Percentiles rank a stretch among this genome's conserved stretches.
phyloP scores from a whole-genome alignment of 345 rosid genomes.

The Camelina laxa region DNA sequence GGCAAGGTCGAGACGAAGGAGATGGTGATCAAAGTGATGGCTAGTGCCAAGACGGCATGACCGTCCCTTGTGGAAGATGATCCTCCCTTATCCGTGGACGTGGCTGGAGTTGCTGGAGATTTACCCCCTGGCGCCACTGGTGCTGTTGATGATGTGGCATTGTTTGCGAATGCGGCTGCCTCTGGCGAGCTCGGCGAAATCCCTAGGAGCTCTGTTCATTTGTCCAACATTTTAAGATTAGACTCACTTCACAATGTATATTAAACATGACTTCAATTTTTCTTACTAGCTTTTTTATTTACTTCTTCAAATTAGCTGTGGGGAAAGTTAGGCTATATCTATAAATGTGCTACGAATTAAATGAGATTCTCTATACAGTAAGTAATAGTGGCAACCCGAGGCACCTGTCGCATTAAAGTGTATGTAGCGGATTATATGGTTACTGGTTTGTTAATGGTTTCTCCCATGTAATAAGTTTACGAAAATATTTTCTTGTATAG shows the following conservation, averaged over 20 bases:
- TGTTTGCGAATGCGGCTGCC: constrained; percentile 61
- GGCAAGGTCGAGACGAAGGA: constrained; percentile 37
- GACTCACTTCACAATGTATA: constrained; percentile 8
- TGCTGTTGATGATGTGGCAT: constrained; percentile 44
- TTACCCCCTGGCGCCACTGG: constrained; percentile 32
- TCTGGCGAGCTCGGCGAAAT: constrained; percentile 81
- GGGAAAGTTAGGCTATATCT: constrained; percentile 10
- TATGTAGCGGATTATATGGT: constrained; percentile 2
- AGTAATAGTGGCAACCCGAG: constrained; percentile 1
- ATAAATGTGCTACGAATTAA: constrained; percentile 21
- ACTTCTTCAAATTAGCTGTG: neutral
- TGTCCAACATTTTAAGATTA: constrained; percentile 13
- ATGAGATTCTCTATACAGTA: constrained; percentile 11
- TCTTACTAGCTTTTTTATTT: neutral
- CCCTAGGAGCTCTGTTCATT: constrained; percentile 74
- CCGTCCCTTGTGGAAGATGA: constrained; percentile 37
- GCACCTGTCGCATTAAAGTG: constrained; percentile 29
- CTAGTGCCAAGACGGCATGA: constrained; percentile 21
- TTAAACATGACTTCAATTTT: neutral
- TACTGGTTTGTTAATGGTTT: constrained; percentile 24
- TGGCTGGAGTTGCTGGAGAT: constrained; percentile 31
- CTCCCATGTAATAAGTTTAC: neutral
- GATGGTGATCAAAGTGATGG: constrained; percentile 38
- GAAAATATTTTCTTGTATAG: neutral
- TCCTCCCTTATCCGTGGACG: constrained; percentile 24